phyloP scores from a whole-genome alignment of 257 asterid genomes.

The Ehretia macrophylla region DNA sequence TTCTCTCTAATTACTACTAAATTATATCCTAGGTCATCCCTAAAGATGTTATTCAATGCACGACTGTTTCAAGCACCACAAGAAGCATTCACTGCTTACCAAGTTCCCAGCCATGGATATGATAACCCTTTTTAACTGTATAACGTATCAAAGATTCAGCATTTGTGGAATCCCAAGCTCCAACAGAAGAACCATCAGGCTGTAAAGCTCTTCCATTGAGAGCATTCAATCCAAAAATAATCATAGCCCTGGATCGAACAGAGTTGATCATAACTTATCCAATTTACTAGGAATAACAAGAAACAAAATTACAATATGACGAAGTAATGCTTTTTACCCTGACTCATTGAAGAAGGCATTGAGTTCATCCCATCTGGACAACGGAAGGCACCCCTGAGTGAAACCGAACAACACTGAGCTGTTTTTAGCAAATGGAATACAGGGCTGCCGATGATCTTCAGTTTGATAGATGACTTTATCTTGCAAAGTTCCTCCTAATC shows the following conservation, averaged over 20 bases:
- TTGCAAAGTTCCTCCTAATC: slow-evolving; percentile 86
- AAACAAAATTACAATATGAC: background rate
- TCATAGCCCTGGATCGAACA: slow-evolving; percentile 45
- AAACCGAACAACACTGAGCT: slow-evolving; percentile 55
- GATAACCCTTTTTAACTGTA: slow-evolving; percentile 56
- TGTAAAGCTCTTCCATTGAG: slow-evolving; percentile 47
- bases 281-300: background rate
- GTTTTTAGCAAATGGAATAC: slow-evolving; percentile 46
- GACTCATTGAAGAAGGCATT: slow-evolving; percentile 60
- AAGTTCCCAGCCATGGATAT: slow-evolving; percentile 72
- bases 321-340: slow-evolving; percentile 36
- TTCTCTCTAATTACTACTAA: too few relatives aligned
- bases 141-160: slow-evolving; percentile 61
- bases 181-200: slow-evolving; percentile 32
- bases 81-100: slow-evolving; percentile 31
- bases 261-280: background rate
- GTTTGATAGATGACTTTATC: slow-evolving; percentile 71
- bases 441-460: slow-evolving; percentile 41
- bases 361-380: slow-evolving; percentile 80
- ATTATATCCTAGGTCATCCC: too few relatives aligned
- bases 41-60: background rate
- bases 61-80: background rate
- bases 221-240: slow-evolving; percentile 68
- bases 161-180: slow-evolving; percentile 61
- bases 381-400: slow-evolving; percentile 66